These are phyloP conservation scores for Syzygium grande DNA, from an alignment of 345 rosid species.

Conservation along the genomic window DNA sequence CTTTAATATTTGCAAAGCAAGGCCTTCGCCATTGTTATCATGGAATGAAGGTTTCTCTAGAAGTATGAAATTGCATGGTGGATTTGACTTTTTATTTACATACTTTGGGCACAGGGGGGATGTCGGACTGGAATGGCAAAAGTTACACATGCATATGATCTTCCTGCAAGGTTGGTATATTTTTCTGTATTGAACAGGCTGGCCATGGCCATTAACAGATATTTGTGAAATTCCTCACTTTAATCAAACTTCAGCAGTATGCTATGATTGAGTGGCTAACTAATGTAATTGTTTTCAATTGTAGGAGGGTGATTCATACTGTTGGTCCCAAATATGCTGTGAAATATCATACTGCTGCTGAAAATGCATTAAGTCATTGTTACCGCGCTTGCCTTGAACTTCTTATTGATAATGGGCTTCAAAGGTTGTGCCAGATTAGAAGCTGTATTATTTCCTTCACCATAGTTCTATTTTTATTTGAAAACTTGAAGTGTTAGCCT, in stretches of 20 bases:
- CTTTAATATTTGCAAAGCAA: neutral
- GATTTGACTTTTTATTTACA: neutral
- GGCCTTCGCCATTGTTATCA: neutral
- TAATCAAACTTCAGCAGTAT: neutral
- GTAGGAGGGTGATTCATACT: conserved; percentile 86
- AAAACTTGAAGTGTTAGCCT: conserved; percentile 11
- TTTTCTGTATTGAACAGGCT: neutral
- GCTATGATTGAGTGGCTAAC: neutral
- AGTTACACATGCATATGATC: conserved; percentile 93
- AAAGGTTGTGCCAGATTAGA: conserved; percentile 37
- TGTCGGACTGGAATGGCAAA: conserved; percentile 99
- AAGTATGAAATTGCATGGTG: neutral
- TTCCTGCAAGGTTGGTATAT: conserved; percentile 80
- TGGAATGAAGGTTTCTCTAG: neutral
- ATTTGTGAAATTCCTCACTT: neutral
- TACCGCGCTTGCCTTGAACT: conserved; percentile 94
- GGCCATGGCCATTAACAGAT: neutral
- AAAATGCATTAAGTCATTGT: conserved; percentile 98
- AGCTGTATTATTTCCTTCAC: neutral
- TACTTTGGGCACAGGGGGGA: conserved; percentile 65
- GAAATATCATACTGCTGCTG: conserved; percentile 98
- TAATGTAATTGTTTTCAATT: conserved; percentile 4
- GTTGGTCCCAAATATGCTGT: conserved; percentile 99
- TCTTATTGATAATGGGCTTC: conserved; percentile 82
- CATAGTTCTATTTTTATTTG: neutral